Conservation (phyloP, 257 asterid species). For the Solanum sejunctum region DNA sequence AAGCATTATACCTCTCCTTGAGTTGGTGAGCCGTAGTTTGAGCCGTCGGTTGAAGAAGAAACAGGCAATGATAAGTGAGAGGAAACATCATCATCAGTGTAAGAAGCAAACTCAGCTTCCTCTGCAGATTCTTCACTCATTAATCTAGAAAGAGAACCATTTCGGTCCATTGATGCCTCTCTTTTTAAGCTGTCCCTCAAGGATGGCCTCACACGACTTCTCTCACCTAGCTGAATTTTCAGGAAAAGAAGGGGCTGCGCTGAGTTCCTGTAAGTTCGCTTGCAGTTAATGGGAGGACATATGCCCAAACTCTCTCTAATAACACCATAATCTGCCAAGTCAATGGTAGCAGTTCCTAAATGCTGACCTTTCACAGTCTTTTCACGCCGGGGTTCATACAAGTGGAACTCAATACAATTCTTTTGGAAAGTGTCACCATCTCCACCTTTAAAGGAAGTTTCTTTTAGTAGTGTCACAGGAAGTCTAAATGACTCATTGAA, state of each 20-base stretch:
- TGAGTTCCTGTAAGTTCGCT: conserved; percentile 36
- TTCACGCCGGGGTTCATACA: conserved; percentile 67
- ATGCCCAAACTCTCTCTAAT: conserved; percentile 28
- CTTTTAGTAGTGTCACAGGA: conserved; percentile 33
- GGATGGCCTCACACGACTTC: conserved; percentile 45
- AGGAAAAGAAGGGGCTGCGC: conserved; percentile 46
- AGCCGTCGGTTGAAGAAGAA: conserved; percentile 2
- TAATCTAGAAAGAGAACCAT: conserved; percentile 33
- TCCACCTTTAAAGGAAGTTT: conserved; percentile 21
- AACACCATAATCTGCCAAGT: conserved; percentile 70
- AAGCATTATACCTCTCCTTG: conserved; percentile 33
- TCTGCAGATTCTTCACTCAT: conserved; percentile 16
- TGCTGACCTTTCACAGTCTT: conserved; percentile 50
- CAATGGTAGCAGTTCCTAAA: conserved; percentile 50
- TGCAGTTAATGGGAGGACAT: conserved; percentile 48
- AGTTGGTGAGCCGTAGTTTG: conserved; percentile 49
- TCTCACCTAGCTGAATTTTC: conserved; percentile 44
- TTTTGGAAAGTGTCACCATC: conserved; percentile 27
- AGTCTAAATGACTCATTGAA: conserved; percentile 62
- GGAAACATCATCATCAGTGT: conserved; percentile 62
- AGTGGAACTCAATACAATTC: conserved; percentile 58
- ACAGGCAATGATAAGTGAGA: conserved; percentile 44
- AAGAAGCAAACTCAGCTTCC: conserved; percentile 34
- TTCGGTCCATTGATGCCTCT: conserved; percentile 38
- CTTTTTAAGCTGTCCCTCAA: conserved; percentile 43